These are phyloP conservation scores for Ophiostoma tasmaniense DNA, from an alignment of 2,329 filamentous ascomycete species.

Conservation along the genomic window DNA sequence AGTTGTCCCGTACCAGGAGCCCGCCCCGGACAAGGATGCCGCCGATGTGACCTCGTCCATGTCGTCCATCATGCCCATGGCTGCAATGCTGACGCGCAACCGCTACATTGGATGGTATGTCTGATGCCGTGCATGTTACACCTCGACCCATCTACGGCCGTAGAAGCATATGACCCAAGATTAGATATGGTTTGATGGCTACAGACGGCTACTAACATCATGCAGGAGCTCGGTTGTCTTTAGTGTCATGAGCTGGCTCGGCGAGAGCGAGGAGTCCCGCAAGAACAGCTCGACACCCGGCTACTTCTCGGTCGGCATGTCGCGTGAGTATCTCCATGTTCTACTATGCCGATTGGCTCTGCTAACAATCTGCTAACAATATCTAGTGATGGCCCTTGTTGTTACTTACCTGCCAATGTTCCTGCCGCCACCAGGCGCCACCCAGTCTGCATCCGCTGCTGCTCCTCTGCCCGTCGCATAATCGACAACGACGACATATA, in stretches of 20 bases:
- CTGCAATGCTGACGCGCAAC: conserved; percentile 88
- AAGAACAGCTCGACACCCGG: conserved; percentile 58
- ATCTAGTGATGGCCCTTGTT: conserved; percentile 29
- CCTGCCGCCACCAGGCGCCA: conserved; percentile 26
- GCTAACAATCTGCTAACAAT: conserved; percentile 4
- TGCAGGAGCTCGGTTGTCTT: conserved; percentile 63
- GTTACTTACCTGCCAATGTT: conserved; percentile 33
- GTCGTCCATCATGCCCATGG: conserved; percentile 82
- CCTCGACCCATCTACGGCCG: background rate
- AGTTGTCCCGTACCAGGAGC: conserved; percentile 87
- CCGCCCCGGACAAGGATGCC: conserved; percentile 52
- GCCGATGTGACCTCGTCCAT: conserved; percentile 65
- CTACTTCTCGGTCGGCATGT: conserved; percentile 32
- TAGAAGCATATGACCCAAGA: background rate
- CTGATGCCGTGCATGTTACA: background rate
- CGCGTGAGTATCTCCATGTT: conserved; percentile 22
- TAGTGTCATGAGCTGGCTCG: conserved; percentile 67
- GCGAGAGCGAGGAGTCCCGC: conserved; percentile 60
- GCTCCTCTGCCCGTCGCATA: conserved; percentile 24
- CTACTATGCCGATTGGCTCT: background rate
- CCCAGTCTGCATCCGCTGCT: conserved; percentile 23
- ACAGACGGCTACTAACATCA: conserved; percentile 2
- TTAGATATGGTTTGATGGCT: too few species aligned
- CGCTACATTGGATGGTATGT: conserved; percentile 62
- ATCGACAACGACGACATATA: background rate